Evolutionary conservation across 1,284 basidiomycete genomes (phyloP).

Genomic region (Apiotrichum porosum): DNA sequence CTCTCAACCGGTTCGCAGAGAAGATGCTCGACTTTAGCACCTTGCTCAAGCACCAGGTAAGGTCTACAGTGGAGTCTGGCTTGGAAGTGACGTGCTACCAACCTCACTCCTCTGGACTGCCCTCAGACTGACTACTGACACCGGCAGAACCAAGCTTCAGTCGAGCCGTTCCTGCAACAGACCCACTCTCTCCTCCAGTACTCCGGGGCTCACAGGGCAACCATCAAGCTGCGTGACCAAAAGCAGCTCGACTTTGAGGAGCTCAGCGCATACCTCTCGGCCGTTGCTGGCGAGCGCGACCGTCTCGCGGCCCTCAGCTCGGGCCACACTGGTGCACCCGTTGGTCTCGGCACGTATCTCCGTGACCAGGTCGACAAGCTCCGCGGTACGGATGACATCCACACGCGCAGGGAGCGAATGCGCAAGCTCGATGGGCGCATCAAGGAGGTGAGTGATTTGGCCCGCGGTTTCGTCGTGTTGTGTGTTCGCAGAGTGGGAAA

Average conservation of each 20-base stretch:
- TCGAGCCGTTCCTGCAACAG: slow-evolving; percentile 81
- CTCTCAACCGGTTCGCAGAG: slow-evolving; percentile 90
- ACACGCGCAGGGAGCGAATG: slow-evolving; percentile 80
- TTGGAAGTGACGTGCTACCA: too few species aligned
- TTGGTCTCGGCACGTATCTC: slow-evolving; percentile 83
- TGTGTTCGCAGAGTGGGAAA: too few species aligned
- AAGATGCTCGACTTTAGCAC: slow-evolving; percentile 89
- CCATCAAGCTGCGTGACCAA: slow-evolving; percentile 91
- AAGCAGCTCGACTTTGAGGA: slow-evolving; percentile 99
- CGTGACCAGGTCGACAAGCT: slow-evolving; percentile 88
- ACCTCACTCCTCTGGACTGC: too few species aligned
- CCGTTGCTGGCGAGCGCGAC: slow-evolving; percentile 85
- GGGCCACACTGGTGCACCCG: slow-evolving; percentile 49
- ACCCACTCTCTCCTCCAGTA: slow-evolving; percentile 85
- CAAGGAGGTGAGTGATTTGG: slow-evolving; percentile 75
- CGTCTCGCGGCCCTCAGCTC: slow-evolving; percentile 77
- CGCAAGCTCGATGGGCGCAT: slow-evolving; percentile 87
- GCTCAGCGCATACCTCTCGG: slow-evolving; percentile 88
- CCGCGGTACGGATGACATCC: slow-evolving; percentile 87
- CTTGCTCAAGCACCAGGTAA: slow-evolving; percentile 70
- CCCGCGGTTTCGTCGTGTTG: too few species aligned
- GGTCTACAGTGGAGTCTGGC: slow-evolving; percentile 38
- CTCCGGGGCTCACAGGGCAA: slow-evolving; percentile 79
- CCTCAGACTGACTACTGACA: neutral
- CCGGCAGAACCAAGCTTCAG: slow-evolving; percentile 69